Conservation (phyloP, 257 asterid species). For the Ehretia macrophylla region DNA sequence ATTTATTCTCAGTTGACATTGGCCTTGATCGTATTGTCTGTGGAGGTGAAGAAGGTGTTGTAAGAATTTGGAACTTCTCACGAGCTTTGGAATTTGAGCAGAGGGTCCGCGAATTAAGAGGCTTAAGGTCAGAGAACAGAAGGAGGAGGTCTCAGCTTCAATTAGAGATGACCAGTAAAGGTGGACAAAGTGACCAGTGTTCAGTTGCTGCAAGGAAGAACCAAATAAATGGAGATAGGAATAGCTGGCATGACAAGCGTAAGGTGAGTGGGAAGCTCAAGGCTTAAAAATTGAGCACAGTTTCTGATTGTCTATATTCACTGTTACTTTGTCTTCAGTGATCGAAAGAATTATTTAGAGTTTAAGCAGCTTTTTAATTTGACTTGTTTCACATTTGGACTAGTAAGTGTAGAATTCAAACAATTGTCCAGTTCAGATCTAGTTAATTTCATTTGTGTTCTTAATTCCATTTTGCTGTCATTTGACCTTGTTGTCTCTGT, state of each 20-base stretch:
- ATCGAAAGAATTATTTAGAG: too few species aligned
- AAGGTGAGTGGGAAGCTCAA: slow-evolving; percentile 67
- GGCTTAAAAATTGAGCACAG: slow-evolving; percentile 25
- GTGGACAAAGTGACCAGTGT: slow-evolving; percentile 55
- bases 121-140: slow-evolving; percentile 64
- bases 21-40: slow-evolving; percentile 81
- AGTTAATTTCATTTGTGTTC: too few species aligned
- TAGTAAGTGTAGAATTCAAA: too few species aligned
- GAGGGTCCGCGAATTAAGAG: slow-evolving; percentile 44
- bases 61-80: slow-evolving; percentile 87
- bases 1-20: slow-evolving; percentile 62
- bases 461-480: too few species aligned
- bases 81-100: slow-evolving; percentile 77
- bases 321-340: too few species aligned
- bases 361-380: too few species aligned
- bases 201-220: slow-evolving; percentile 72
- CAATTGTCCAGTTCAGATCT: too few species aligned
- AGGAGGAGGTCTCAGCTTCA: slow-evolving; percentile 75
- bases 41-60: slow-evolving; percentile 90
- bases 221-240: slow-evolving; percentile 56
- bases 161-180: slow-evolving; percentile 37
- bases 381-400: too few species aligned
- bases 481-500: too few species aligned
- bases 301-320: too few species aligned
- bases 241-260: slow-evolving; percentile 66